Base-by-base conservation (phyloP, 2,329 filamentous ascomycete species). In the Colletotrichum lindemuthianum region DNA sequence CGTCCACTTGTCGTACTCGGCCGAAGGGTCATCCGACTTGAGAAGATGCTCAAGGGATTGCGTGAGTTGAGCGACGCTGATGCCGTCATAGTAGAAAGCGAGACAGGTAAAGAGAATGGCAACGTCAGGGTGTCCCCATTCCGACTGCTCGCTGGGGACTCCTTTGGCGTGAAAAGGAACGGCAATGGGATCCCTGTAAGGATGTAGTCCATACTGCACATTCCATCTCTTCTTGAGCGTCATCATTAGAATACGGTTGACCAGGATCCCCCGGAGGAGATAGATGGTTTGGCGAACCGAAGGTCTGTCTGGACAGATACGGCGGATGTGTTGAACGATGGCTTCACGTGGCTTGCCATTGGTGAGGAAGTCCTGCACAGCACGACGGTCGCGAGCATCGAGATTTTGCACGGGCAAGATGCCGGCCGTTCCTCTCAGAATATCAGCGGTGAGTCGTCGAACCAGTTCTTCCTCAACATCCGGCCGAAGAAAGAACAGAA, bases 131-230 rank as follows among this genome's bases (percentile, higher is more conserved):
- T 93, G 89, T 0, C 88, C 86, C 70, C 85, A 92, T 68, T 92
- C 90, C 0, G 88, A 85, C 6, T 86, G 81, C 0, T 86, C 82
- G 0, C 83, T 84, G 0, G 90, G 89, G 0, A 82, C 78, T 2
- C 89, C 90, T 60, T 92, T 92, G 0, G 88, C 87, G 10, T 85
- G 80, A 52, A 84, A 92, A 0, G 90, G 90, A 0, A 92, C 90
- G 0, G 90, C 89, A 6, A 91, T 83, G 0, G 87, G 86, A 44
- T 82, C 78, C 12, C 90, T 80, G 0, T 66, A 49, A 0, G 84
- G 81, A 67, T 88, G 82, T 0, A 89, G 74, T 0, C 87, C 87
- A 50, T 89, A 93, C 47, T 86, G 80, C 0, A 93, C 89, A 34
- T 89, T 88, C 85, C 85, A 92, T 4, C 87, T 77, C 70, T 90